A percentile compares a stretch with the other conserved stretches of the same genome.
Conservation (phyloP, 352 stramenopile genomes). For the Globisporangium nodosum region DNA sequence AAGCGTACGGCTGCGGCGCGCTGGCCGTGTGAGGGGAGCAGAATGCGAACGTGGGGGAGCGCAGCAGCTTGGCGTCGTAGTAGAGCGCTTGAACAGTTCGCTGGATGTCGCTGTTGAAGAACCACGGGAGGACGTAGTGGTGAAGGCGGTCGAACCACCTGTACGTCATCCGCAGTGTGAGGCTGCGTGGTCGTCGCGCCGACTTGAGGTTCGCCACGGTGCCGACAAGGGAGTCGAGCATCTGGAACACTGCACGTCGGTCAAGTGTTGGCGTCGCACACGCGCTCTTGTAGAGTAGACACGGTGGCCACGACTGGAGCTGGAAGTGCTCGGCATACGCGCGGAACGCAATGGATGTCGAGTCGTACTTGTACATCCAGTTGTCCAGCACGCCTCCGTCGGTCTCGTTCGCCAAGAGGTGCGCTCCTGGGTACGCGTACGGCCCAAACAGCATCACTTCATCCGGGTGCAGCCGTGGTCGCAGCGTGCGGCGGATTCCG, state of each 20-base stretch:
- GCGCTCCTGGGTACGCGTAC: neutral
- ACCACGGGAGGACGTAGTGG: conserved; percentile 16
- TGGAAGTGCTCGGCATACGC: conserved; percentile 9
- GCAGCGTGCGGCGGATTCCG: neutral
- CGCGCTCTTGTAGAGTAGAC: conserved; percentile 8
- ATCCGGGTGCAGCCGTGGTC: neutral
- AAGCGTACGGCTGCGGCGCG: conserved; percentile 2
- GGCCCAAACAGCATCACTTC: neutral
- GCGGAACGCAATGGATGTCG: conserved; percentile 17
- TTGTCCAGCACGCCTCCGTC: neutral
- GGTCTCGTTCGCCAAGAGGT: neutral
- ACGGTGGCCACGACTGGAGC: conserved; percentile 13
- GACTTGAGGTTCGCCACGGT: neutral
- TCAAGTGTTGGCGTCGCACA: neutral
- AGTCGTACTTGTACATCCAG: conserved; percentile 26
- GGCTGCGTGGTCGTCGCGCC: neutral
- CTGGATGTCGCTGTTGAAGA: conserved; percentile 11
- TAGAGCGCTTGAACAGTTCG: conserved; percentile 15
- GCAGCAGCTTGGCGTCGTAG: conserved; percentile 3
- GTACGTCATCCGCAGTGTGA: conserved; percentile 7
- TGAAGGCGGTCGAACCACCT: conserved; percentile 16
- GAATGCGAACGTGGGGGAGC: neutral
- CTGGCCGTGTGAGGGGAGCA: neutral
- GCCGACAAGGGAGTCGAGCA: conserved; percentile 7
- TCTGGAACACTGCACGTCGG: neutral